Conservation (phyloP, 2,329 filamentous ascomycete genomes). For the Balansia obtecta region DNA sequence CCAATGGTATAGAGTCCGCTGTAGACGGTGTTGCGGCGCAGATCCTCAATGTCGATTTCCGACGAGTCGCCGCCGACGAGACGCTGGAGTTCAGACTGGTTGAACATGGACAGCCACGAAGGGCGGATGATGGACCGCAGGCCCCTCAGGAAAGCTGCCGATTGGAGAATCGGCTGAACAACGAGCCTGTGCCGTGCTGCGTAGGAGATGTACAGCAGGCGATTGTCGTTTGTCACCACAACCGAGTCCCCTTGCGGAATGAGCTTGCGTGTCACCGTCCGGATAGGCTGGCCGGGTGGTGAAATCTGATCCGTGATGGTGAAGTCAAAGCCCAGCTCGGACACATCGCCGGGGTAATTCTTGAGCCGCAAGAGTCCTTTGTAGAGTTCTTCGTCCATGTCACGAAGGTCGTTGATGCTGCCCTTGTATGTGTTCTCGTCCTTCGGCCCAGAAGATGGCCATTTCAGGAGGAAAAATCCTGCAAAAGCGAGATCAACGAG, state of each 20-base stretch:
- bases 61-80: slow-evolving; percentile 80
- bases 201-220: slow-evolving; percentile 86
- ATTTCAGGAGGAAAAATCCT: slow-evolving; percentile 91
- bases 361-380: slow-evolving; percentile 75
- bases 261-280: slow-evolving; percentile 62
- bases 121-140: slow-evolving; percentile 82
- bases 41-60: slow-evolving; percentile 76
- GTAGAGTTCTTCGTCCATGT: slow-evolving; percentile 84
- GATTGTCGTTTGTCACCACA: slow-evolving; percentile 80
- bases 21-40: slow-evolving; percentile 74
- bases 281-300: slow-evolving; percentile 31
- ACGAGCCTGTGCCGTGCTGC: slow-evolving; percentile 80
- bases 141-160: slow-evolving; percentile 75
- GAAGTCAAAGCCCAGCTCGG: slow-evolving; percentile 65
- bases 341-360: slow-evolving; percentile 69
- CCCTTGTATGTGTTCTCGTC: slow-evolving; percentile 67
- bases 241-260: slow-evolving; percentile 64
- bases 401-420: slow-evolving; percentile 87
- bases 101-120: slow-evolving; percentile 96
- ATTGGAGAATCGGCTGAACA: slow-evolving; percentile 68
- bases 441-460: slow-evolving; percentile 59
- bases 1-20: slow-evolving; percentile 81
- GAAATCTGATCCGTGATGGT: slow-evolving; percentile 65
- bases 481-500: slow-evolving; percentile 88
- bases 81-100: slow-evolving; percentile 86